phyloP scores from a whole-genome alignment of 768 basidiomycete species.

The Trametes meyenii region DNA sequence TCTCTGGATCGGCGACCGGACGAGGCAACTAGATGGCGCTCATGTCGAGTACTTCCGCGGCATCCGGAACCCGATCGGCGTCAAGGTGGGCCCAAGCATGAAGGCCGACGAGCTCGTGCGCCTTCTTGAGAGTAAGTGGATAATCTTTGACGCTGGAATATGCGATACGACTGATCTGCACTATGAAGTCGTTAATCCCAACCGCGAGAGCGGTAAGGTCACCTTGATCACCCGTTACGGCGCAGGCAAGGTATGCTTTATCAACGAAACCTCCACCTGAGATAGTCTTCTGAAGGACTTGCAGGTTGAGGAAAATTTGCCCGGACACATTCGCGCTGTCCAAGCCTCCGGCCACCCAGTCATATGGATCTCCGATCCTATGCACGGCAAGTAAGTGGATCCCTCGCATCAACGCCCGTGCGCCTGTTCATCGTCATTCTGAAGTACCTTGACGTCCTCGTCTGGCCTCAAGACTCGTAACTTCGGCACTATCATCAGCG shows the following conservation, averaged over 20 bases:
- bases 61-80: constrained; percentile 90
- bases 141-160: background rate
- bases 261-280: background rate
- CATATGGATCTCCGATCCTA: constrained; percentile 94
- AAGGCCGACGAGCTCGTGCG: constrained; percentile 70
- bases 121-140: constrained; percentile 70
- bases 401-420: background rate
- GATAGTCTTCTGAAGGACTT: background rate
- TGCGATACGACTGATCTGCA: background rate
- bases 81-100: constrained; percentile 96
- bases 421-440: background rate
- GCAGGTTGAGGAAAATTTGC: constrained; percentile 76
- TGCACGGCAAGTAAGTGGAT: constrained; percentile 91
- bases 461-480: constrained; percentile 88
- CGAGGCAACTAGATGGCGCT: constrained; percentile 87
- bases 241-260: constrained; percentile 65
- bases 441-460: constrained; percentile 79
- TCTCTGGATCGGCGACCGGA: constrained; percentile 97
- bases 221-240: constrained; percentile 95
- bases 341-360: constrained; percentile 83
- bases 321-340: constrained; percentile 82
- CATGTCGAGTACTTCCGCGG: constrained; percentile 96
- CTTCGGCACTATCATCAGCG: constrained; percentile 86
- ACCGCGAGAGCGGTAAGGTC: constrained; percentile 79
- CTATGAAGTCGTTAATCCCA: constrained; percentile 79